phyloP scores from a whole-genome alignment of 1,139 yeast genomes.

The Lodderomyces oxycetoniae region DNA sequence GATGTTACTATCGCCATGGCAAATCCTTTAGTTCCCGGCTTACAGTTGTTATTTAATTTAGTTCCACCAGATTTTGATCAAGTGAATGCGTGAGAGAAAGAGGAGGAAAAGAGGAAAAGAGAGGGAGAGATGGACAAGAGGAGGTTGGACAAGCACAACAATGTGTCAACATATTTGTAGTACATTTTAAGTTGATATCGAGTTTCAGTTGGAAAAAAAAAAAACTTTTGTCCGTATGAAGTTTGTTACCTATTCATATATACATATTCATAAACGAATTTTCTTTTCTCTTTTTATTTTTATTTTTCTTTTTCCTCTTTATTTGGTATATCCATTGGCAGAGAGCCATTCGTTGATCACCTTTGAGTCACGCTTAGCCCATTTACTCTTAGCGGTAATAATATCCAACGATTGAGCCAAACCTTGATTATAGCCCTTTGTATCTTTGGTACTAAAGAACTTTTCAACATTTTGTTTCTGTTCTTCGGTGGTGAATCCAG shows the following conservation, averaged over 20 bases:
- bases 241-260: neutral
- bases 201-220: neutral
- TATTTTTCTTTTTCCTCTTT: neutral
- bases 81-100: neutral
- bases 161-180: too few relatives aligned
- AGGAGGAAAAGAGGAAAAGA: neutral
- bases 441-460: constrained; percentile 59
- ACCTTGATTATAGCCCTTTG: constrained; percentile 70
- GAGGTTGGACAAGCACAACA: too few relatives aligned
- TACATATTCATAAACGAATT: neutral
- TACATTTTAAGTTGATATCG: too few relatives aligned
- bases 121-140: neutral
- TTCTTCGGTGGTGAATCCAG: constrained; percentile 60
- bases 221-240: neutral
- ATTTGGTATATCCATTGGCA: constrained; percentile 38
- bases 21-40: constrained; percentile 62
- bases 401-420: constrained; percentile 70
- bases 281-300: constrained; percentile 1
- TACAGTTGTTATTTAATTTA: constrained; percentile 49
- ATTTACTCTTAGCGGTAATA: constrained; percentile 55
- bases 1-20: constrained; percentile 55
- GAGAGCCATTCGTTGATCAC: constrained; percentile 52
- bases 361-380: constrained; percentile 61
- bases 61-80: too few relatives aligned
- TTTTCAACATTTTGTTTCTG: constrained; percentile 53